A percentile compares a stretch with the other conserved stretches of the same genome.
phyloP scores from a whole-genome alignment of 2,329 filamentous ascomycete species.

The Xylaria sp. region DNA sequence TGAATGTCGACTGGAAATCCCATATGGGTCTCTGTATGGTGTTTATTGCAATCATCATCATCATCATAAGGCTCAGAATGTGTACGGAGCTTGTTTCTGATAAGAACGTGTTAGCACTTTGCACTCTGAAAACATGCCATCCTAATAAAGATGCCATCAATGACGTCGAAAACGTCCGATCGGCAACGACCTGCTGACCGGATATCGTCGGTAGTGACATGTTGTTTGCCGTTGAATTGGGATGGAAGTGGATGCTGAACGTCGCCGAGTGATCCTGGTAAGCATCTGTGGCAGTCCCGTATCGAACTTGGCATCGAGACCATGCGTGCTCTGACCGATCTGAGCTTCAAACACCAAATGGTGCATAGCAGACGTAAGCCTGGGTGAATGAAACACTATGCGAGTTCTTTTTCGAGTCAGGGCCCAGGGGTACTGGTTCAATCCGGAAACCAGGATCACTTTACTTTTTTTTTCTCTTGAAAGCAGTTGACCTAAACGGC shows the following conservation, averaged over 20 bases:
- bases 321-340: not conserved
- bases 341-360: not conserved
- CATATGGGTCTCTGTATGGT: not conserved
- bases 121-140: not conserved
- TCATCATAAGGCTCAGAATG: not conserved
- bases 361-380: not conserved
- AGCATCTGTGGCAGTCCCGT: not conserved
- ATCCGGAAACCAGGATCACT: conserved; percentile 14
- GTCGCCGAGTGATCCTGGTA: not conserved
- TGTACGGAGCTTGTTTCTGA: not conserved
- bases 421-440: conserved; percentile 5
- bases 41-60: not conserved
- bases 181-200: not conserved
- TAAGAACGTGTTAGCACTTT: not conserved
- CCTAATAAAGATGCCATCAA: not conserved
- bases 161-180: not conserved
- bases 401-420: conserved; percentile 2
- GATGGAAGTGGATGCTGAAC: not conserved
- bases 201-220: not conserved
- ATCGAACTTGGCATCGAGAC: not conserved
- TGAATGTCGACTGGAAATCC: not conserved
- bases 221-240: not conserved
- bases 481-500: conserved; percentile 7
- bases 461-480: not conserved
- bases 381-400: not conserved